Base-by-base conservation (phyloP, 2,329 filamentous ascomycete genomes). In the Blastomyces emzantsi region DNA sequence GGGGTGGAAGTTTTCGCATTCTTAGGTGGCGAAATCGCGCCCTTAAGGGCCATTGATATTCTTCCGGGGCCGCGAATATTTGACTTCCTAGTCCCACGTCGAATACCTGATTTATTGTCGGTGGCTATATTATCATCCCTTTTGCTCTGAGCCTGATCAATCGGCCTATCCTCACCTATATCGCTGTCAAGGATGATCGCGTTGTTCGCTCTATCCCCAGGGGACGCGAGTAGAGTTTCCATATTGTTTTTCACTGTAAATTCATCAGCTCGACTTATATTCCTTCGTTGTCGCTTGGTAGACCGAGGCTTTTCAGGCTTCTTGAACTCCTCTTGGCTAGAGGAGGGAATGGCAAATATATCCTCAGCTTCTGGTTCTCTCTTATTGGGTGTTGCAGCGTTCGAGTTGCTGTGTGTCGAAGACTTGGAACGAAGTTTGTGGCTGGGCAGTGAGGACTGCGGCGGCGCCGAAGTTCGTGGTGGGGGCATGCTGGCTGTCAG, bases 71-170 rank as follows among this genome's bases (percentile, higher is more conserved):
- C 55, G 36, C 55, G 55, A 41, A 39, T 25, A 58, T 5, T 58
- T 8, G 55, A 58, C 13, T 36, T 58, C 55, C 55, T 58, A 22
- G 55, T 58, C 22, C 55, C 55, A 58, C 55, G 55, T 43, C 55
- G 55, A 43, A 43, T 13, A 22, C 17, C 5, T 17, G 55, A 25
- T 17, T 58, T n/a, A 39, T 43, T 25, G 11, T 41, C 30, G 30
- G n/a, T 9, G n/a, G 3, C 19, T 3, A 36, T 7, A 13, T 28
- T 22, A 25, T 43, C 19, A 36, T 28, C 55, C n/a, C n/a, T n/a
- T 9, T 43, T 7, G 36, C n/a, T 19, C n/a, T 58, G 55, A n/a
- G n/a, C 11, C 36, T 58, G 55, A 9, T 8, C 6, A 43, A 33
- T n/a, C 9, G 6, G n/a, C 22, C 6, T 36, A 39, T 58, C n/a